Base-by-base conservation (phyloP, 352 stramenopile genomes). In the Globisporangium cystogenes region DNA sequence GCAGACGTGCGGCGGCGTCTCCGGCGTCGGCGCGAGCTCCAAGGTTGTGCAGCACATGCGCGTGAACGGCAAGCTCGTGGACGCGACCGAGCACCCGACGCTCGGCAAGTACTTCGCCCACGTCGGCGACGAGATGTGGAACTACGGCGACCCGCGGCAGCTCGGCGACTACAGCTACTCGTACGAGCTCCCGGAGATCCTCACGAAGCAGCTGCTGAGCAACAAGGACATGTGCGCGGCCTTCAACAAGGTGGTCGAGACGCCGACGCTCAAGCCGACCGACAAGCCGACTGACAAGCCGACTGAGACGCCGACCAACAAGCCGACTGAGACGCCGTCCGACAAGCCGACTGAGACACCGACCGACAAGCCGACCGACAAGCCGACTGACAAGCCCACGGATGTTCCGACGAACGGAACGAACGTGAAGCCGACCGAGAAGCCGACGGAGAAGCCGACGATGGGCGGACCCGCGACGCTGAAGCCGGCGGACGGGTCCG, bases 81-180 rank as follows among this genome's bases (percentile, higher is more conserved):
- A 87, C 51, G 74, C 56, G 6, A 62, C 74, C 26, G 55, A 84
- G 50, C 76, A 90, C 65, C 76, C 76, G 29, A 70, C 60, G 31
- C 62, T 87, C n/a, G 76, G 74, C 54, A 64, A 77, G 55, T 89
- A 82, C 65, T 89, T 89, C 43, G 57, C 54, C 8, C 66, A 73
- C 49, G 67, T 83, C 7, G 73, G 76, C 26, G 70, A 66, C 50
- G 65, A 78, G 24, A 76, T 74, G 49, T 82, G 72, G 70, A 80
- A 85, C 57, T 84, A 85, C 56, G 74, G 49, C n/a, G 76, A 87
- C 57, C 67, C 78, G 27, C 59, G 68, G 42, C 67, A 79, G 61
- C 72, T 89, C 20, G 76, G 72, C 21, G 70, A 86, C 57, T 85
- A 81, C 62, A 76, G 72, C 59, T 90, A 90, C 74, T 71, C 68